Evolutionary conservation across 73 alveolate genomes (phyloP).

Genomic region (Paramecium tetraurelia): DNA sequence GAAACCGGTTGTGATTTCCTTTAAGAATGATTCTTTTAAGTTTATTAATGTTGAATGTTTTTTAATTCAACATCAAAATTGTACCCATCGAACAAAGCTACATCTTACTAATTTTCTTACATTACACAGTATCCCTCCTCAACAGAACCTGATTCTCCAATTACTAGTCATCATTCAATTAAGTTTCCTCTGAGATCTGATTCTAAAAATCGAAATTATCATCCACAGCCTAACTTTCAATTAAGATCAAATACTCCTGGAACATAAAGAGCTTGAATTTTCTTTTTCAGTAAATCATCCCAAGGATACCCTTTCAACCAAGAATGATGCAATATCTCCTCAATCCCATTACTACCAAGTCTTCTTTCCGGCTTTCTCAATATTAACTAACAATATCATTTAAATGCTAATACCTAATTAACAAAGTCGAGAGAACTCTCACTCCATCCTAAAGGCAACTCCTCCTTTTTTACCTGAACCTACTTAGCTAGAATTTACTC

Average conservation of each 20-base stretch:
- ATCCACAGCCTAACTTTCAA: slow-evolving; percentile 16
- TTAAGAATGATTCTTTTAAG: not conserved
- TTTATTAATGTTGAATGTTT: not conserved
- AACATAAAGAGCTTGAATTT: slow-evolving; percentile 60
- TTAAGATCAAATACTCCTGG: slow-evolving; percentile 44
- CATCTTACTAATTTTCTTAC: not conserved
- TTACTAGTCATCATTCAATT: not conserved
- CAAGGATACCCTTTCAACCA: slow-evolving; percentile 81
- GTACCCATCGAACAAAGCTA: slow-evolving; percentile 44
- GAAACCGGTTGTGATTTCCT: slow-evolving; percentile 45
- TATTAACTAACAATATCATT: slow-evolving; percentile 25
- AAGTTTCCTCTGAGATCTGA: slow-evolving; percentile 20
- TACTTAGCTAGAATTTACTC: slow-evolving; percentile 93
- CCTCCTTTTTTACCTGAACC: slow-evolving; percentile 81
- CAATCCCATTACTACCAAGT: slow-evolving; percentile 77
- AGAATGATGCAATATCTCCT: slow-evolving; percentile 71
- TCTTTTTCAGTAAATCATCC: slow-evolving; percentile 70
- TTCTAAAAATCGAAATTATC: slow-evolving; percentile 35
- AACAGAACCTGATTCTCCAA: not conserved
- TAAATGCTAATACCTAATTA: slow-evolving; percentile 61
- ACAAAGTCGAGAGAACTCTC: slow-evolving; percentile 86
- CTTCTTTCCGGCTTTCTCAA: slow-evolving; percentile 72
- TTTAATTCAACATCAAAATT: not conserved
- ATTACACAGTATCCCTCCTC: slow-evolving; percentile 21
- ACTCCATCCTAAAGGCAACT: slow-evolving; percentile 93